A percentile compares a stretch with the other conserved stretches of the same genome.
Conservation (phyloP, 106 monocot species). For the Chionographis japonica region DNA sequence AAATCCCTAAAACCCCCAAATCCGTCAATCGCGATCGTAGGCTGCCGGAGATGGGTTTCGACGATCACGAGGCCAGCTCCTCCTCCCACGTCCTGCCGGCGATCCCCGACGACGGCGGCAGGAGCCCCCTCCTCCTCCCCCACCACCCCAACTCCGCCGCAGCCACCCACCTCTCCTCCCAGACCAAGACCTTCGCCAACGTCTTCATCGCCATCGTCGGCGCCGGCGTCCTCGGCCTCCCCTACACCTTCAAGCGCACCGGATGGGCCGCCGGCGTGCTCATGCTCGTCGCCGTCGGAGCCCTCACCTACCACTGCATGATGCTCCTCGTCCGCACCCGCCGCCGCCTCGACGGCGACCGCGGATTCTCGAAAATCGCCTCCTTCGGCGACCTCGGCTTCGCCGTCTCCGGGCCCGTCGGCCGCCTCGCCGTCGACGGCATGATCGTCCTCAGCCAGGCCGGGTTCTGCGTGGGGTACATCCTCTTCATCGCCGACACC, state of each 20-base stretch:
- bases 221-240: conserved; percentile 42
- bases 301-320: conserved; percentile 38
- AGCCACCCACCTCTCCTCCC: conserved; percentile 18
- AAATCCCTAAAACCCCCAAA: no score
- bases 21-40: no score
- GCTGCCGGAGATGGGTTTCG: conserved; percentile 22
- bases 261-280: conserved; percentile 25
- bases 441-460: no score
- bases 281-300: conserved; percentile 19
- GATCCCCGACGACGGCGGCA: neutral
- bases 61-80: conserved; percentile 27
- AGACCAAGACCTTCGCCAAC: conserved; percentile 47
- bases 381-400: no score
- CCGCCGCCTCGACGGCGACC: conserved; percentile 23
- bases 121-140: no score
- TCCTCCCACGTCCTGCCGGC: conserved; percentile 15
- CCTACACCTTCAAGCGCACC: conserved; percentile 39
- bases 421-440: no score
- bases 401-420: no score
- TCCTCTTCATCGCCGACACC: no score
- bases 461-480: no score
- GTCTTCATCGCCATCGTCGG: conserved; percentile 51
- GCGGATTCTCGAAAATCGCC: neutral
- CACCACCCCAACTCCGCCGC: neutral
- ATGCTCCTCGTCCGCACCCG: conserved; percentile 41